Percentiles rank a stretch among this genome's conserved stretches.
phyloP scores from a whole-genome alignment of 768 basidiomycete genomes.

The Inosperma sp. region DNA sequence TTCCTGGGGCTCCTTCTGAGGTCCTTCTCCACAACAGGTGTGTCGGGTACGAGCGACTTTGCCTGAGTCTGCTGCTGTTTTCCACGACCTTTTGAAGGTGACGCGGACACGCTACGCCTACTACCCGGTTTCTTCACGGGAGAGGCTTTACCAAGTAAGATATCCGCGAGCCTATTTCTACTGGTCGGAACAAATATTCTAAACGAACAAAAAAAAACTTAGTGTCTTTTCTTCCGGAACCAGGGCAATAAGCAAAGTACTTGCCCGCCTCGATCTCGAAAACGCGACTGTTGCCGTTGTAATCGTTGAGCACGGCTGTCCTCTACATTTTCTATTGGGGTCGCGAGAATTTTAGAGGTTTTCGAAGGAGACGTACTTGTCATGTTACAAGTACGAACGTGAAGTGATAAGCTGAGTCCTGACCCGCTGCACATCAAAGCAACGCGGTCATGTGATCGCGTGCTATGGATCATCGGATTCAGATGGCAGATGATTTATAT shows the following conservation, averaged over 20 bases:
- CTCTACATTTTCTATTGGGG: slow-evolving; percentile 37
- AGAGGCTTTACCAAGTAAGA: slow-evolving; percentile 45
- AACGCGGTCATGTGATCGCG: not conserved
- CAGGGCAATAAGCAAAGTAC: slow-evolving; percentile 16
- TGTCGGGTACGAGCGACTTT: not conserved
- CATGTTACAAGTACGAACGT: not conserved
- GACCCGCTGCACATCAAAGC: not conserved
- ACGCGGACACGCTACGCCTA: slow-evolving; percentile 28
- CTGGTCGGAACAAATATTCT: slow-evolving; percentile 54
- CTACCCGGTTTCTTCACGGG: slow-evolving; percentile 22
- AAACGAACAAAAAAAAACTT: not conserved
- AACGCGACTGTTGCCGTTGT: slow-evolving; percentile 59
- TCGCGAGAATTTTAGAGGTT: slow-evolving; percentile 20
- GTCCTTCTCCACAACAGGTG: slow-evolving; percentile 5
- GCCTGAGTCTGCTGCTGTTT: not conserved
- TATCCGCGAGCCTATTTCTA: slow-evolving; percentile 46
- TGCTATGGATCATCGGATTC: not conserved
- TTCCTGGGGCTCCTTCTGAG: slow-evolving; percentile 11
- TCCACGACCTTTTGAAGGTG: slow-evolving; percentile 19
- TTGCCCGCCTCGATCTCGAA: slow-evolving; percentile 65
- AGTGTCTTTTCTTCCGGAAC: not conserved
- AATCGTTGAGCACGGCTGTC: slow-evolving; percentile 59
- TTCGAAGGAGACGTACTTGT: slow-evolving; percentile 16
- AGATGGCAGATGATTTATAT: not conserved
- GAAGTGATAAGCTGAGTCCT: not conserved